Evolutionary conservation across 2,329 filamentous ascomycete genomes (phyloP), one percentile per base, ranked within the genome.

Genomic region (Aspergillus pseudoterreus): DNA sequence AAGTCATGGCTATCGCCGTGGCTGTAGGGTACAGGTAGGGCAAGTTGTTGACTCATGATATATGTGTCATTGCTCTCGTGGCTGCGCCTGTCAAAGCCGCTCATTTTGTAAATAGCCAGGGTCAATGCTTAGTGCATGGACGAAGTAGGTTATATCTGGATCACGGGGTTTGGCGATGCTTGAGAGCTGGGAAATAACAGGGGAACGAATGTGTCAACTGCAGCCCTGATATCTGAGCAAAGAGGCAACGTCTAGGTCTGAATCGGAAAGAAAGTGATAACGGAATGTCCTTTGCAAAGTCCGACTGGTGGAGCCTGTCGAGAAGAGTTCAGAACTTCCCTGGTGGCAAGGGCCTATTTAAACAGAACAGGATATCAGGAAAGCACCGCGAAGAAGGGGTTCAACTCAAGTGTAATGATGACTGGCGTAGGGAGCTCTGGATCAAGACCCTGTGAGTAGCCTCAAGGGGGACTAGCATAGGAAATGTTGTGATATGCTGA

Each of bases 81-180:
- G 54, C 57, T 59, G 57, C 70, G 70, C 58, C 68, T 69, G 52
- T 66, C 63, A 63, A 71, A 73, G 43, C 64, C 68, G 59, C 67
- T 71, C 72, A 75, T 74, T 30, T 22, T 54, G 45, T 21, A 21
- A 11, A 27, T 6, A 24, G n/a, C 17, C 6, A 17, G 8, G 27
- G 10, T 11, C 8, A 8, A 30, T 30, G 22, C 27, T 11, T 11
- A 30, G 8, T 30, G 27, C 27, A 30, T 30, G 27, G 10, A 30
- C 27, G 8, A 30, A 30, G 27, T 9, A 30, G 27, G 27, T 30
- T 4, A 3, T 11, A 27, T 4, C 27, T 30, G 10, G 27, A 9
- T 11, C 9, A 30, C 27, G 27, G 10, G 27, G 27, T 30, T 30
- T 30, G 27, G 10, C 27, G 27, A 9, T 30, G 9, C 27, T 30